A percentile compares a stretch with the other conserved stretches of the same genome.
Conservation (phyloP, 768 basidiomycete species). For the Myochromella boudieri region DNA sequence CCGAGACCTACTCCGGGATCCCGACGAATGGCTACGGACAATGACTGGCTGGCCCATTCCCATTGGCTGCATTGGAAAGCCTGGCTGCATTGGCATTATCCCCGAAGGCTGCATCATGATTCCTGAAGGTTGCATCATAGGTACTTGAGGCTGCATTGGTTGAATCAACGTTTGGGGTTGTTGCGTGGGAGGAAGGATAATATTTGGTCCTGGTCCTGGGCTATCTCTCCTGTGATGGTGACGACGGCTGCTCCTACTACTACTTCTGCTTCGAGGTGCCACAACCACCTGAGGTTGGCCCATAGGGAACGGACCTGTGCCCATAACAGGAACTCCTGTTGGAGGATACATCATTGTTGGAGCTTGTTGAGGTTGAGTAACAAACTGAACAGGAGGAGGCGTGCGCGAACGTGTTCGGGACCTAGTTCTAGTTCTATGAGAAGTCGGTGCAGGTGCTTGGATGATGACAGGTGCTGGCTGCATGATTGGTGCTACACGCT, state of each 20-base stretch:
- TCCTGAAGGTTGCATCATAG: constrained; percentile 1
- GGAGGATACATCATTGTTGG: not conserved
- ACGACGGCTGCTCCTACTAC: constrained; percentile 1
- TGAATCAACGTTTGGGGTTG: not conserved
- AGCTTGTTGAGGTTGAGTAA: not conserved
- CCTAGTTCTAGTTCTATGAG: too few relatives aligned
- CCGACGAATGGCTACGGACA: too few relatives aligned
- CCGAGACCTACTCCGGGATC: too few relatives aligned
- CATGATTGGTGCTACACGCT: not conserved
- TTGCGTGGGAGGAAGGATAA: not conserved
- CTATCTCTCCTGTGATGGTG: not conserved
- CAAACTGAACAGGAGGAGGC: not conserved
- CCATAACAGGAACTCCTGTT: not conserved
- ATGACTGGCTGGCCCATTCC: not conserved
- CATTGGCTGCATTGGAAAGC: not conserved
- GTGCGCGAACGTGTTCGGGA: constrained; percentile 4
- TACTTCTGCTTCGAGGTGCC: not conserved
- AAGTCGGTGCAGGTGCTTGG: not conserved
- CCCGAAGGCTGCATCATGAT: not conserved
- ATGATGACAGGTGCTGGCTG: constrained; percentile 4
- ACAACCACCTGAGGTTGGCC: not conserved
- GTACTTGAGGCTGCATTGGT: not conserved
- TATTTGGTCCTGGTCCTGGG: not conserved
- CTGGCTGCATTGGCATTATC: not conserved
- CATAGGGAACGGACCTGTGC: too few relatives aligned